These are phyloP conservation scores for Trichoderma orchidacearum DNA, from an alignment of 495 filamentous ascomycete genomes.

Conservation along the genomic window DNA sequence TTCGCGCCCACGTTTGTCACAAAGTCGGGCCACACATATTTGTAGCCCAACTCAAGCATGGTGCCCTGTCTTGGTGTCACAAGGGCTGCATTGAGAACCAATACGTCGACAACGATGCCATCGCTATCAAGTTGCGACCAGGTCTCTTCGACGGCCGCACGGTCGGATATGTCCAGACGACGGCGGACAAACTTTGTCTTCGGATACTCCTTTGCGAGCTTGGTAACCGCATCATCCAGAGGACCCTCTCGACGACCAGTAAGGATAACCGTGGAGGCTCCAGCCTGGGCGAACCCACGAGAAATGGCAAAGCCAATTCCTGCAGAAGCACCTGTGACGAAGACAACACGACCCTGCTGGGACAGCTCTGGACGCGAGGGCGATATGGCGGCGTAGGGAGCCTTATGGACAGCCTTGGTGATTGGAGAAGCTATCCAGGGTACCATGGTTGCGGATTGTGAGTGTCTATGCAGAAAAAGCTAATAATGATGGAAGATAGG, in stretches of 20 bases:
- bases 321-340: constrained; percentile 30
- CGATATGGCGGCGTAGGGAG: constrained; percentile 27
- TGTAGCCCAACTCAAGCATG: constrained; percentile 12
- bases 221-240: constrained; percentile 4
- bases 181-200: constrained; percentile 10
- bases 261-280: constrained; percentile 18
- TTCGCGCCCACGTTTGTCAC: constrained; percentile 20
- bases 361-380: constrained; percentile 25
- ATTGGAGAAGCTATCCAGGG: background rate
- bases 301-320: constrained; percentile 25
- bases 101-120: constrained; percentile 21
- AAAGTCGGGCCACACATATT: constrained; percentile 14
- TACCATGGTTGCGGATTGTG: background rate
- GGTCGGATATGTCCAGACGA: constrained; percentile 13
- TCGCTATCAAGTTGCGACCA: constrained; percentile 18
- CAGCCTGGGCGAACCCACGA: constrained; percentile 19
- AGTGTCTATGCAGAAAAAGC: too few relatives aligned
- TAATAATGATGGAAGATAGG: background rate
- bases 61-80: background rate
- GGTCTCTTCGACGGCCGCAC: constrained; percentile 11
- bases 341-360: constrained; percentile 26
- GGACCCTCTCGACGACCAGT: constrained; percentile 12
- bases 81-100: constrained; percentile 23
- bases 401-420: constrained; percentile 23
- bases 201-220: constrained; percentile 5